phyloP scores from a whole-genome alignment of 2,329 filamentous ascomycete genomes.

The Fusarium buxicola region DNA sequence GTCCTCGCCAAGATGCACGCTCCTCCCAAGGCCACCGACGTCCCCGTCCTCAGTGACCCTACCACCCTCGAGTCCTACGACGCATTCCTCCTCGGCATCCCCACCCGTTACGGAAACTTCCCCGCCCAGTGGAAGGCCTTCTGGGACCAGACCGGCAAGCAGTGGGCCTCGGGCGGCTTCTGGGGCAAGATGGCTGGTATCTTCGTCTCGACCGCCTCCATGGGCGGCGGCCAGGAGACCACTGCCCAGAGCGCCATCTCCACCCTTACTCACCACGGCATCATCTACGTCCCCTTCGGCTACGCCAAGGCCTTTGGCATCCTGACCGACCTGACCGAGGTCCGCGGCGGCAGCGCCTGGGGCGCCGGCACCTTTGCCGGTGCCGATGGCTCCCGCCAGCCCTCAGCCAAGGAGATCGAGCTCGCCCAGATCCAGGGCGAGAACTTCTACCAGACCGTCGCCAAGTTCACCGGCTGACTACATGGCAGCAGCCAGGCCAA shows the following conservation, averaged over 20 bases:
- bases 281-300: constrained; percentile 95
- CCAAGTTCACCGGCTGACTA: constrained; percentile 83
- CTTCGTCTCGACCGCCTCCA: constrained; percentile 87
- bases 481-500: constrained; percentile 66
- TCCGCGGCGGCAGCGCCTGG: constrained; percentile 91
- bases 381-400: constrained; percentile 86
- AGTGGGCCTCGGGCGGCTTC: constrained; percentile 83
- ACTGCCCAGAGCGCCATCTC: constrained; percentile 85
- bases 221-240: constrained; percentile 92
- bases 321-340: constrained; percentile 78
- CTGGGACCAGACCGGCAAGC: constrained; percentile 89
- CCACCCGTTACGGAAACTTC: constrained; percentile 97
- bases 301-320: constrained; percentile 83
- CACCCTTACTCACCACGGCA: constrained; percentile 91
- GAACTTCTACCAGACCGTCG: constrained; percentile 81
- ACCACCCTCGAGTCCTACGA: constrained; percentile 79
- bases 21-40: constrained; percentile 75
- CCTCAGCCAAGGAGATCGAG: constrained; percentile 78
- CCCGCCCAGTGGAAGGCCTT: constrained; percentile 94
- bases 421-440: constrained; percentile 87
- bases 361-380: constrained; percentile 90
- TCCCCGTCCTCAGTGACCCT: constrained; percentile 72
- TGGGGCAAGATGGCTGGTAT: constrained; percentile 91
- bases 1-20: constrained; percentile 93
- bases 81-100: constrained; percentile 91